Evolutionary conservation across 352 stramenopile species (phyloP).

Genomic region (Globisporangium radiosum): DNA sequence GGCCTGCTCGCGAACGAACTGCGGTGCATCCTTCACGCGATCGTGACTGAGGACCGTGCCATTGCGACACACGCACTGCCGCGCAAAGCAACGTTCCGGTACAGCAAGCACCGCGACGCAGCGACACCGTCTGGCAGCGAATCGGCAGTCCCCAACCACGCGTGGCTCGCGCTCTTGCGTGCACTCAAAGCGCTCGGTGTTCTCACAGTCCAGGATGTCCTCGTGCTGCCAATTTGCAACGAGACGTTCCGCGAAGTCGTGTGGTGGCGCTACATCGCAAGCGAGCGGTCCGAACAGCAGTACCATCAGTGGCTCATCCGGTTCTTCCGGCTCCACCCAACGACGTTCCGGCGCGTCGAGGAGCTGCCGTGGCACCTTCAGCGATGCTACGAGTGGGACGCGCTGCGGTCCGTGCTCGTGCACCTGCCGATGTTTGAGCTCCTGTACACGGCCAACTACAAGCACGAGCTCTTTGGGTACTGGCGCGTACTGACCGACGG

Average conservation of each 20-base stretch:
- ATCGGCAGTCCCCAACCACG: slow-evolving; percentile 35
- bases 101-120: slow-evolving; percentile 20
- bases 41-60: slow-evolving; percentile 36
- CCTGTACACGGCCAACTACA: slow-evolving; percentile 87
- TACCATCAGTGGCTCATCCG: slow-evolving; percentile 83
- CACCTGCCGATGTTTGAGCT: slow-evolving; percentile 91
- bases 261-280: slow-evolving; percentile 82
- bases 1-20: slow-evolving; percentile 86
- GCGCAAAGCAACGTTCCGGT: slow-evolving; percentile 25
- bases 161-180: slow-evolving; percentile 69
- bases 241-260: slow-evolving; percentile 85
- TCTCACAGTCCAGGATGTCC: slow-evolving; percentile 78
- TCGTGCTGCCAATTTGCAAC: slow-evolving; percentile 85
- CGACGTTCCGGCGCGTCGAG: slow-evolving; percentile 73
- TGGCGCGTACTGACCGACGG: slow-evolving; percentile 85
- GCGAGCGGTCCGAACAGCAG: slow-evolving; percentile 51
- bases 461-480: slow-evolving; percentile 88
- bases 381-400: slow-evolving; percentile 83
- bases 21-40: slow-evolving; percentile 61
- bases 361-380: slow-evolving; percentile 92
- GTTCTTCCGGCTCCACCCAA: slow-evolving; percentile 77
- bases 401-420: slow-evolving; percentile 82
- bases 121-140: slow-evolving; percentile 25
- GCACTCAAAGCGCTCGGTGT: slow-evolving; percentile 66
- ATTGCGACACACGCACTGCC: slow-evolving; percentile 13